phyloP scores from a whole-genome alignment of 495 filamentous ascomycete species.

The Trypethelium eluteriae region DNA sequence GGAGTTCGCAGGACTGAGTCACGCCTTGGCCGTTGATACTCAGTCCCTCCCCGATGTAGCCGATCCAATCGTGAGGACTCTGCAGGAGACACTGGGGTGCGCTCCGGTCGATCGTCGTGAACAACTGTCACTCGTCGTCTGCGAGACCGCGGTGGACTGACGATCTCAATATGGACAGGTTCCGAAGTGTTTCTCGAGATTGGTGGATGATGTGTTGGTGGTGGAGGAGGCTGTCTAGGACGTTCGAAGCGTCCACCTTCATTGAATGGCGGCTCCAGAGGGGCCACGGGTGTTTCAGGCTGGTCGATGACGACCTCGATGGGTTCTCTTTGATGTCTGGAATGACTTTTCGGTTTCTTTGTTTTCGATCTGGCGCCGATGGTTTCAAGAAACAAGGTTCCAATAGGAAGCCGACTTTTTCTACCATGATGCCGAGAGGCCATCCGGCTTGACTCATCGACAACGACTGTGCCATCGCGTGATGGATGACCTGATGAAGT shows the following conservation, averaged over 20 bases:
- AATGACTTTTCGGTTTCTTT: not conserved
- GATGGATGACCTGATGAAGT: slow-evolving; percentile 8
- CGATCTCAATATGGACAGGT: not conserved
- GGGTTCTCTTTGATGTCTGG: not conserved
- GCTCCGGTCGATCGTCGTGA: slow-evolving; percentile 2
- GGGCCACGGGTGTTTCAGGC: not conserved
- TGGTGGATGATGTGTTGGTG: slow-evolving; percentile 8
- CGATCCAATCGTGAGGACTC: not conserved
- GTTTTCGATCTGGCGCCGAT: not conserved
- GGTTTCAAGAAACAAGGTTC: slow-evolving; percentile 7
- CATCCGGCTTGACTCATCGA: not conserved
- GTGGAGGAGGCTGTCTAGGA: slow-evolving; percentile 7
- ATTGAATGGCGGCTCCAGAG: not conserved
- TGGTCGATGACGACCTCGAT: slow-evolving; percentile 7
- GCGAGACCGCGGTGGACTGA: not conserved
- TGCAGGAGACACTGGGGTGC: not conserved
- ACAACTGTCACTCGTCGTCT: not conserved
- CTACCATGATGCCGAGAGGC: not conserved
- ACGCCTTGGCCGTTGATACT: not conserved
- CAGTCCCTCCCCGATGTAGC: not conserved
- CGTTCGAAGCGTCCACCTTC: not conserved
- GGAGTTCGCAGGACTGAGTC: not conserved
- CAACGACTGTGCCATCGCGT: not conserved
- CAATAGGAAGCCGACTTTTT: not conserved
- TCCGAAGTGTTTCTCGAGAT: not conserved